Conservation (phyloP, 2,329 filamentous ascomycete species). For the Microcyclospora pomicola region DNA sequence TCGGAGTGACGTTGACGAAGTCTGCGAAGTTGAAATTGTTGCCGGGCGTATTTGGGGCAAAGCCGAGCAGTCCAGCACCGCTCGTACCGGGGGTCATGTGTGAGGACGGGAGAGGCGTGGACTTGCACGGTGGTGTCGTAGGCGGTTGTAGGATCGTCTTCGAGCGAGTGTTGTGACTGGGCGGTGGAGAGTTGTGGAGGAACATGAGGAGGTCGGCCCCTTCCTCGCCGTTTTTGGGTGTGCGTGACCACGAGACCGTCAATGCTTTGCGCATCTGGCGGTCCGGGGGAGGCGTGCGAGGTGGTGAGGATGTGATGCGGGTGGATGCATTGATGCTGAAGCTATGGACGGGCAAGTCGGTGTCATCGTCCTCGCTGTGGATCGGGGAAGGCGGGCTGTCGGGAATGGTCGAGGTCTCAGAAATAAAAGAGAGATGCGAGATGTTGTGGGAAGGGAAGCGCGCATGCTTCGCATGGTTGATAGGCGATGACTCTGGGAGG, state of each 20-base stretch:
- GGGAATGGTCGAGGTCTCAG: slow-evolving; percentile 53
- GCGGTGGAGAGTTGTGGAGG: slow-evolving; percentile 65
- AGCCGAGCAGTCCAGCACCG: slow-evolving; percentile 40
- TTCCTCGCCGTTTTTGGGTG: slow-evolving; percentile 56
- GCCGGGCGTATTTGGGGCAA: slow-evolving; percentile 61
- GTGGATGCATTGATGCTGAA: slow-evolving; percentile 45
- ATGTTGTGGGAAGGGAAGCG: slow-evolving; percentile 57
- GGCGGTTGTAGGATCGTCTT: slow-evolving; percentile 26
- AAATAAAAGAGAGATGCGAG: slow-evolving; percentile 67
- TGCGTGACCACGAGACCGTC: slow-evolving; percentile 29
- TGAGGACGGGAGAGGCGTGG: slow-evolving; percentile 56
- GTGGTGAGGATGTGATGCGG: slow-evolving; percentile 54
- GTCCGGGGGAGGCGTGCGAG: slow-evolving; percentile 57
- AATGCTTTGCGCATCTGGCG: slow-evolving; percentile 28
- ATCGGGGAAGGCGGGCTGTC: slow-evolving; percentile 47
- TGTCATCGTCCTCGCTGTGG: slow-evolving; percentile 66
- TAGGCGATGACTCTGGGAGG: slow-evolving; percentile 73
- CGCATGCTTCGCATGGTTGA: slow-evolving; percentile 60
- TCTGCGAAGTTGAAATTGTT: slow-evolving; percentile 88
- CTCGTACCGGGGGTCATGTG: slow-evolving; percentile 76
- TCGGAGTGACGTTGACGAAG: slow-evolving; percentile 94
- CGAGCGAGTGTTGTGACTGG: slow-evolving; percentile 21
- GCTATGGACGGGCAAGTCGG: slow-evolving; percentile 62
- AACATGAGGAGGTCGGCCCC: slow-evolving; percentile 78
- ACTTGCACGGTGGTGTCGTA: slow-evolving; percentile 41